A percentile compares a stretch with the other conserved stretches of the same genome.
Conservation (phyloP, 1,284 basidiomycete species). For the Exobasidium rhododendri region DNA sequence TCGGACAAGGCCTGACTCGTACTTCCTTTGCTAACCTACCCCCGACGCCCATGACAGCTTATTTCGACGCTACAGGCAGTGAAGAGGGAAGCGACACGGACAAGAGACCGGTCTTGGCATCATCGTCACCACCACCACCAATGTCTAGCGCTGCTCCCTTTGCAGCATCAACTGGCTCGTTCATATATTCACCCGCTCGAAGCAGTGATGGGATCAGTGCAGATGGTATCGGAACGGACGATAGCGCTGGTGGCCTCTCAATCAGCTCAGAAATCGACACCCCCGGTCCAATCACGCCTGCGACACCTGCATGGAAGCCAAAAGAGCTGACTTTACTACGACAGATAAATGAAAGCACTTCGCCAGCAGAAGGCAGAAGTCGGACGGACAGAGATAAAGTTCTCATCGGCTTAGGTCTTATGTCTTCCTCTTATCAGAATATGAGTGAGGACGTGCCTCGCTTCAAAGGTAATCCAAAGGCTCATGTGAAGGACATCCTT, state of each 20-base stretch:
- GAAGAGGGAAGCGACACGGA: background rate
- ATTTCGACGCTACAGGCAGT: background rate
- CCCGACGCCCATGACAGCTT: conserved; percentile 3
- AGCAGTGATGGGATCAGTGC: background rate
- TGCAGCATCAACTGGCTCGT: background rate
- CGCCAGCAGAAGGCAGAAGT: conserved; percentile 15
- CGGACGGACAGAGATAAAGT: conserved; percentile 18
- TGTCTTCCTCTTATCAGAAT: background rate
- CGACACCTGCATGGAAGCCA: conserved; percentile 32
- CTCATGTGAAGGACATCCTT: conserved; percentile 12
- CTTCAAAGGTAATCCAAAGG: conserved; percentile 16
- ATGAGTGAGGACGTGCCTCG: background rate
- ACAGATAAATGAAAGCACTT: conserved; percentile 15
- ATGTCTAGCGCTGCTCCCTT: background rate
- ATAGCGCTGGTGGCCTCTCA: conserved; percentile 15
- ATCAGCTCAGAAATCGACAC: conserved; percentile 28
- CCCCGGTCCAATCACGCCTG: conserved; percentile 25
- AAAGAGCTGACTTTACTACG: conserved; percentile 33
- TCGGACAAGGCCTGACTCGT: too few species aligned
- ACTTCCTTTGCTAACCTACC: background rate
- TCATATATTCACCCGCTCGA: background rate
- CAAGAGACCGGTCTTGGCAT: background rate
- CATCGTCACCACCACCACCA: background rate
- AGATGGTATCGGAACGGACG: background rate
- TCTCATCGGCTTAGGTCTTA: conserved; percentile 23